These are phyloP conservation scores for Solanum appendiculatum DNA, from an alignment of 257 asterid genomes.

Conservation along the genomic window DNA sequence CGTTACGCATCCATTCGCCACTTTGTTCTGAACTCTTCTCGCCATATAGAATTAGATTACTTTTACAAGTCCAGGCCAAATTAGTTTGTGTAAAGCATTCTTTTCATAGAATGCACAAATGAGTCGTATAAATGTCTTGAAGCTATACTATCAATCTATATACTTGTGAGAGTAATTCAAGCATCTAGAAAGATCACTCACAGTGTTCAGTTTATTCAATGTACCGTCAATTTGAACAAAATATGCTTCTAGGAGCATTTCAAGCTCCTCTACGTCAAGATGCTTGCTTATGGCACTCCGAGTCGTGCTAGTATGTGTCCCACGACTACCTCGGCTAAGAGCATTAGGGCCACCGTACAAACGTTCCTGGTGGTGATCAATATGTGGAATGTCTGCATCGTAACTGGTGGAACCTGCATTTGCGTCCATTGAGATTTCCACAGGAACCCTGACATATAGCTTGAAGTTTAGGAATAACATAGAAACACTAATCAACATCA, in stretches of 20 bases:
- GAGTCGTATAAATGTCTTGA: not conserved
- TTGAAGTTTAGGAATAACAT: not conserved
- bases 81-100: not conserved
- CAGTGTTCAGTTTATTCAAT: slow-evolving; percentile 58
- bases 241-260: slow-evolving; percentile 88
- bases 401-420: slow-evolving; percentile 31
- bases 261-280: slow-evolving; percentile 76
- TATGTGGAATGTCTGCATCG: slow-evolving; percentile 30
- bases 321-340: slow-evolving; percentile 67
- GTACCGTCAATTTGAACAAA: slow-evolving; percentile 82
- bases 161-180: not conserved
- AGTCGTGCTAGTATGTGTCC: slow-evolving; percentile 51
- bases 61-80: not conserved
- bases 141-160: not conserved
- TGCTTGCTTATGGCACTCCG: slow-evolving; percentile 45
- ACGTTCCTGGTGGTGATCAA: slow-evolving; percentile 30
- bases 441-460: slow-evolving; percentile 35
- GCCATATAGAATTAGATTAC: not conserved
- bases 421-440: slow-evolving; percentile 41
- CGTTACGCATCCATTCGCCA: too few species aligned
- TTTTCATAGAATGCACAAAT: not conserved
- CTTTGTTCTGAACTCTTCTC: not conserved
- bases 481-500: not conserved
- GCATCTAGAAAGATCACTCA: slow-evolving; percentile 17
- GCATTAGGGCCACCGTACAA: slow-evolving; percentile 40